These are phyloP conservation scores for Daldinia grandis DNA, from an alignment of 495 filamentous ascomycete species.

Conservation along the genomic window DNA sequence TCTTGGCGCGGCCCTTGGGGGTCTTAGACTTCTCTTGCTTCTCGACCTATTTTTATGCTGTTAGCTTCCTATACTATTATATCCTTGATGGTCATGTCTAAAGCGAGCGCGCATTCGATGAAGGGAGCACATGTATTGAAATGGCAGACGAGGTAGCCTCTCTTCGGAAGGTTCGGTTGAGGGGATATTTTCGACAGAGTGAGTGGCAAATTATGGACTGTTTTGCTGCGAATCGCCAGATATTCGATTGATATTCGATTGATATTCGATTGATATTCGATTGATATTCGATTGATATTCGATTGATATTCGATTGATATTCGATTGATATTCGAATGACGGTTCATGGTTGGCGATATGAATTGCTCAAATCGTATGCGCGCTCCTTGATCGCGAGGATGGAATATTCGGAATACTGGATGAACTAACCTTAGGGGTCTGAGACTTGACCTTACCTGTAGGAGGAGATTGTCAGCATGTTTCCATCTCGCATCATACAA, in stretches of 20 bases:
- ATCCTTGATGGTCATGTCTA: neutral
- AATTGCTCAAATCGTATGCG: slow-evolving; percentile 12
- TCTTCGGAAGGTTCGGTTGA: neutral
- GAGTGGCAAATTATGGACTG: slow-evolving; percentile 16
- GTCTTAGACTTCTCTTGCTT: slow-evolving; percentile 90
- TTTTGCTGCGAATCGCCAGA: slow-evolving; percentile 3
- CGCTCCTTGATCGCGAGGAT: slow-evolving; percentile 21
- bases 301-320: no score
- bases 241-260: no score
- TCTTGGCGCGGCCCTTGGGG: slow-evolving; percentile 98
- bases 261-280: no score
- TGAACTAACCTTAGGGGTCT: slow-evolving; percentile 51
- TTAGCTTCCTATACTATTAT: slow-evolving; percentile 10
- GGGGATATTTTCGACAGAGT: slow-evolving; percentile 3
- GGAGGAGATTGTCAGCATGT: slow-evolving; percentile 24
- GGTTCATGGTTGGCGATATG: neutral
- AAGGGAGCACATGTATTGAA: slow-evolving; percentile 15
- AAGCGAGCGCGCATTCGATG: slow-evolving; percentile 11
- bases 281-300: no score
- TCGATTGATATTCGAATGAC: slow-evolving; percentile 5
- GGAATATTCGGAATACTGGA: neutral
- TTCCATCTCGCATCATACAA: slow-evolving; percentile 1
- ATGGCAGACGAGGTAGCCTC: slow-evolving; percentile 4
- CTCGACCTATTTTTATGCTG: slow-evolving; percentile 69
- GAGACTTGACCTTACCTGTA: slow-evolving; percentile 60